Conservation (phyloP, 2,329 filamentous ascomycete species). For the Bisporella sp. region DNA sequence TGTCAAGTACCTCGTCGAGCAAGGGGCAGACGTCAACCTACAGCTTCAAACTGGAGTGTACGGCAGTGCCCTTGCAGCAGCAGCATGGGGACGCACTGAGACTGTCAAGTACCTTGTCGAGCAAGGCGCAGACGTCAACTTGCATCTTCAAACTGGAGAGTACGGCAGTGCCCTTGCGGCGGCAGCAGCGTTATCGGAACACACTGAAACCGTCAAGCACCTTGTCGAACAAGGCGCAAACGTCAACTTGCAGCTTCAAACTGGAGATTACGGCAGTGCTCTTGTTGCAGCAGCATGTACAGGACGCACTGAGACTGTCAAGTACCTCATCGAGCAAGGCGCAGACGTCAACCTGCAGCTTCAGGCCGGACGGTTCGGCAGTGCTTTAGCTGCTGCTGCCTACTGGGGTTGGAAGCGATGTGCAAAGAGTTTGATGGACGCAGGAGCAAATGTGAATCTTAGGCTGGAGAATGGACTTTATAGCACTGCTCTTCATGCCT, state of each 20-base stretch:
- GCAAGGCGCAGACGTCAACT: not conserved
- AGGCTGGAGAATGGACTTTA: constrained; percentile 4
- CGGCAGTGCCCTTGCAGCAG: not conserved
- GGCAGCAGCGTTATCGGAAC: not conserved
- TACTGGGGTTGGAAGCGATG: not conserved
- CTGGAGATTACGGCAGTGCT: constrained; percentile 7
- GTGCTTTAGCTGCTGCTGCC: constrained; percentile 6
- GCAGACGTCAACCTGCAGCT: constrained; percentile 7
- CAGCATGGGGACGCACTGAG: not conserved
- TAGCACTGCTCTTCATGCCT: not conserved
- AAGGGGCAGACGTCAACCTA: not conserved
- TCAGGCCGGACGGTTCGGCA: constrained; percentile 2
- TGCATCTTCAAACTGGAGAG: not conserved
- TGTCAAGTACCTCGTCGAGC: not conserved
- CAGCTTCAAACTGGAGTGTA: not conserved
- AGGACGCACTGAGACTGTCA: not conserved
- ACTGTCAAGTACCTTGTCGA: not conserved
- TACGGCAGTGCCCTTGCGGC: constrained; percentile 8
- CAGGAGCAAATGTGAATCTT: constrained; percentile 7
- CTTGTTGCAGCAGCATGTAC: constrained; percentile 3
- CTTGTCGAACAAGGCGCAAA: constrained; percentile 6
- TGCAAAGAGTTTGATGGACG: constrained; percentile 2
- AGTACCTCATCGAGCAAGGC: constrained; percentile 1
- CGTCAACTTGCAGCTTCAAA: constrained; percentile 2
- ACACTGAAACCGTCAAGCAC: not conserved